Base-by-base conservation (phyloP, 2,329 filamentous ascomycete species). In the Aschersonia sp. region DNA sequence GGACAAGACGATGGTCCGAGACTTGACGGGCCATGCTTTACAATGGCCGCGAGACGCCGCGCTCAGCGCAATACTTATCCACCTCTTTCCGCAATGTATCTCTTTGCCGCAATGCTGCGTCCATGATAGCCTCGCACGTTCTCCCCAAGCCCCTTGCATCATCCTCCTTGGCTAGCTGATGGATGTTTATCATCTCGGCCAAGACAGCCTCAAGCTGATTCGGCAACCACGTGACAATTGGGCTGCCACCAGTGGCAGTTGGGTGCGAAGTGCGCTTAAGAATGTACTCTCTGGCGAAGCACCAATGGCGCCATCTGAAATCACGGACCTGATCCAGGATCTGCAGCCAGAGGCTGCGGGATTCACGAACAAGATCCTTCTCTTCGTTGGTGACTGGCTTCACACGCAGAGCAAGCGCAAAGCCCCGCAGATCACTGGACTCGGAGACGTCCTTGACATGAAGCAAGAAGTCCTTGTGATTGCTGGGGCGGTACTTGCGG, bases 231-330 rank as follows among this genome's bases (percentile, higher is more conserved):
- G 84, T 89, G 12, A 89, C 84, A 51, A 91, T 89, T 3, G 85
- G 85, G 55, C 81, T 86, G 20, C 85, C 85, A 2, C 85, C 85
- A 0, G 85, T 91, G 0, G 85, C 85, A 2, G 82, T 87, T 0
- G 85, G 84, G 59, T 91, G 84, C 20, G 68, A 70, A 1, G 82
- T 89, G 58, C 79, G 77, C 71, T 88, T 87, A 52, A 91, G 73
- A 56, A 91, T 89, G 60, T 91, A 91, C 70, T 89, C 85, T 50
- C 85, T 74, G 2, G 84, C 86, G 60, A 91, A 91, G 62, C 84
- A 86, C 85, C 85, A 91, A 64, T 91, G 85, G 5, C 85, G 72
- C 83, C 85, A 91, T 51, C 85, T 71, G 69, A 91, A 91, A 61
- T 87, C 84, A 48, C 85, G 77, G 6, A 91, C 83, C 63, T 89